A percentile compares a stretch with the other conserved stretches of the same genome.
phyloP scores from a whole-genome alignment of 352 stramenopile species.

The Pythium folliculosum region DNA sequence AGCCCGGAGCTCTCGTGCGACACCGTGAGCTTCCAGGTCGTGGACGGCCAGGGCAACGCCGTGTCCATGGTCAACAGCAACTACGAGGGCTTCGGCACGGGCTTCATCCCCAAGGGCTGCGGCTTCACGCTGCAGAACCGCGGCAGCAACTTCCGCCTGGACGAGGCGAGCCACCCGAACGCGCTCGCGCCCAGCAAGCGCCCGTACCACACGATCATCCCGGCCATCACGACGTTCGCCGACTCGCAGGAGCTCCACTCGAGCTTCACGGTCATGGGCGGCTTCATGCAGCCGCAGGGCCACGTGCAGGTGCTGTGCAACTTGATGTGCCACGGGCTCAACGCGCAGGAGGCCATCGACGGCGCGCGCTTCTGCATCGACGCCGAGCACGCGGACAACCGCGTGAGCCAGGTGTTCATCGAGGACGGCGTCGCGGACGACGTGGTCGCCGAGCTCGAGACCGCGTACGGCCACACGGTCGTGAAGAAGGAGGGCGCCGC shows the following conservation, averaged over 20 bases:
- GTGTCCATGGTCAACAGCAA: conserved; percentile 99
- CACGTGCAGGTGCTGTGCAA: conserved; percentile 95
- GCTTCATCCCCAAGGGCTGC: conserved; percentile 90
- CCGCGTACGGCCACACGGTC: conserved; percentile 81
- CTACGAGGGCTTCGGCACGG: conserved; percentile 96
- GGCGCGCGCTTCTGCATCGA: conserved; percentile 94
- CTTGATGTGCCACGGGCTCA: conserved; percentile 80
- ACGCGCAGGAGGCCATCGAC: conserved; percentile 93
- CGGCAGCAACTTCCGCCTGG: conserved; percentile 92
- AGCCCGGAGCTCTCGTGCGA: conserved; percentile 75
- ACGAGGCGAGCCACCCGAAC: conserved; percentile 90
- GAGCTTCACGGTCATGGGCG: conserved; percentile 90
- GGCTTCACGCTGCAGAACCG: conserved; percentile 98
- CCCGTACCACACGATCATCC: conserved; percentile 99
- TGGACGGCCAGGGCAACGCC: conserved; percentile 94
- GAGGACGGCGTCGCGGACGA: conserved; percentile 78
- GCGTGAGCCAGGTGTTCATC: conserved; percentile 72
- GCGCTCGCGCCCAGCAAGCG: conserved; percentile 88
- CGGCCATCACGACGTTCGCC: conserved; percentile 89
- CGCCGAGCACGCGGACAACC: conserved; percentile 62
- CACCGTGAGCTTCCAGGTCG: conserved; percentile 96
- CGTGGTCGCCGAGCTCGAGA: conserved; percentile 70
- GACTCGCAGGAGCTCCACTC: conserved; percentile 90
- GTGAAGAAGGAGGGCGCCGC: conserved; percentile 33
- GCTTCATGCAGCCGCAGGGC: conserved; percentile 97